A percentile compares a stretch with the other conserved stretches of the same genome.
These are phyloP conservation scores for Trametes sp. DNA, from an alignment of 1,284 basidiomycete species.

Conservation along the genomic window DNA sequence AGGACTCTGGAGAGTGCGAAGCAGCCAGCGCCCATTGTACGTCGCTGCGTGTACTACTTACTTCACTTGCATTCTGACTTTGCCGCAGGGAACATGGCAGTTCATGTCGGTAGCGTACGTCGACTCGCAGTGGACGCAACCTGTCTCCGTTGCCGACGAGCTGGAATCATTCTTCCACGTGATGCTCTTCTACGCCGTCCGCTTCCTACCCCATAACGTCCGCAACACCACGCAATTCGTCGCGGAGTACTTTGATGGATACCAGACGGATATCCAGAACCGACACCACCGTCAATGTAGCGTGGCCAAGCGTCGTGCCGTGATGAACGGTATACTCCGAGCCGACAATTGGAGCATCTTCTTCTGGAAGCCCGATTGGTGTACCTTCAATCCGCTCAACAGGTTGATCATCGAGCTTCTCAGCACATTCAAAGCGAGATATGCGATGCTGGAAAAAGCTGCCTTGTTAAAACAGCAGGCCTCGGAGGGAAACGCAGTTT, in stretches of 20 bases:
- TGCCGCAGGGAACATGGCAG: conserved; percentile 19
- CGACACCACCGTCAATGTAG: background rate
- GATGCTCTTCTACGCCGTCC: conserved; percentile 12
- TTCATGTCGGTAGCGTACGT: conserved; percentile 16
- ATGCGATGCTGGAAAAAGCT: no score
- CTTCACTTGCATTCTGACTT: background rate
- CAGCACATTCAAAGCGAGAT: no score
- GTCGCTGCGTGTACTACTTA: background rate
- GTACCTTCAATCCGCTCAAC: no score
- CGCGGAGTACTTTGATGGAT: conserved; percentile 9
- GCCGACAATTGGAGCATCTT: no score
- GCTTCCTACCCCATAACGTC: conserved; percentile 9
- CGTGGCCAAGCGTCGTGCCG: background rate
- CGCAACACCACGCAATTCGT: background rate
- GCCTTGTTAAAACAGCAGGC: no score
- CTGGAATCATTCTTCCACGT: conserved; percentile 26
- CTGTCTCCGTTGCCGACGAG: conserved; percentile 17
- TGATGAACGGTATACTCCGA: background rate
- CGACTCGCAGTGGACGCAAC: background rate
- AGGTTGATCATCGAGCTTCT: no score
- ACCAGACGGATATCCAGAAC: background rate
- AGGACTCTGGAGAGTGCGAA: background rate
- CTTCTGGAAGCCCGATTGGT: no score
- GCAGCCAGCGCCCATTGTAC: conserved; percentile 11
- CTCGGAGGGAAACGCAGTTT: no score